Conservation (phyloP, 129 eudicot genomes). For the Oenanthe sinensis region DNA sequence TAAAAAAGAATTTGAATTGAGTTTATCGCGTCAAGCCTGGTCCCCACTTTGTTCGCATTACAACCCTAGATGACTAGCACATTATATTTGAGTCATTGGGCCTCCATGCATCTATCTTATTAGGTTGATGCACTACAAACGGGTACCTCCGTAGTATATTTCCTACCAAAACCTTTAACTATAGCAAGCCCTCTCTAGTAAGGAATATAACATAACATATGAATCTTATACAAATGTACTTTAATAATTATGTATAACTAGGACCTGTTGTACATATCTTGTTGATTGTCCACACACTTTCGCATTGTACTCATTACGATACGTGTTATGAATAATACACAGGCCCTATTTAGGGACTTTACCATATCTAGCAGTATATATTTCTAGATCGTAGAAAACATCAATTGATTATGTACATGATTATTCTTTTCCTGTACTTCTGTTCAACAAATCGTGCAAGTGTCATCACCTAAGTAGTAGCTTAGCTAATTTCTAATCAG, state of each 20-base stretch:
- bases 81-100: neutral
- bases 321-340: neutral
- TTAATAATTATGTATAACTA: neutral
- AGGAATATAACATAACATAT: neutral
- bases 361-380: neutral
- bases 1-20: neutral
- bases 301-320: neutral
- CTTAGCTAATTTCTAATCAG: neutral
- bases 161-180: neutral
- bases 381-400: neutral
- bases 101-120: conserved; percentile 3
- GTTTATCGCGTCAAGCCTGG: neutral
- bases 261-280: neutral
- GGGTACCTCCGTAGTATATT: neutral
- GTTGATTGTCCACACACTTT: neutral
- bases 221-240: neutral
- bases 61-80: neutral
- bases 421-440: neutral
- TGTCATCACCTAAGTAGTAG: neutral
- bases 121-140: conserved; percentile 1
- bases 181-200: neutral
- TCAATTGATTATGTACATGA: neutral
- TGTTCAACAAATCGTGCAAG: neutral
- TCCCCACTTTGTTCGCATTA: neutral
- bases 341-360: neutral